Evolutionary conservation across 23 red algal species (phyloP).

Genomic region (Porphyridium purpureum): DNA sequence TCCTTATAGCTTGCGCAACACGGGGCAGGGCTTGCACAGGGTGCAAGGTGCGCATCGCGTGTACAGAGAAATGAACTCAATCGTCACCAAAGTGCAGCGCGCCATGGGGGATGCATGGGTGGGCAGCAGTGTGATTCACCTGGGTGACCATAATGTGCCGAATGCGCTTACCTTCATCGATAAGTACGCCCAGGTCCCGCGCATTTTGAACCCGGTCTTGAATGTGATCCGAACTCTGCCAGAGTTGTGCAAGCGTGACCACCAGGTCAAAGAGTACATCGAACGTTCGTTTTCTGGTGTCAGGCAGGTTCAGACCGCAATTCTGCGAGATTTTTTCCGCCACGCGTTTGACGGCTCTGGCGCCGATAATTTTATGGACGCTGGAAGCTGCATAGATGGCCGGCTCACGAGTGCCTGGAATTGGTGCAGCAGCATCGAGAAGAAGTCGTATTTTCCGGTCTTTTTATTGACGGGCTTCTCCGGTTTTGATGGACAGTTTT

Average conservation of each 20-base stretch:
- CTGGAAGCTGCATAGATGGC: conserved; percentile 65
- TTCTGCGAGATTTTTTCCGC: conserved; percentile 58
- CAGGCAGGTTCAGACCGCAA: conserved; percentile 13
- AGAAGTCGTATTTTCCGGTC: conserved; percentile 37
- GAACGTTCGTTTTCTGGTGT: conserved; percentile 27
- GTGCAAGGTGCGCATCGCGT: conserved; percentile 46
- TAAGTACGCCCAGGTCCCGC: conserved; percentile 59
- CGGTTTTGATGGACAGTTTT: conserved; percentile 25
- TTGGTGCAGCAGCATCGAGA: conserved; percentile 54
- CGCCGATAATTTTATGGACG: conserved; percentile 37
- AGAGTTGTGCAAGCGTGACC: conserved; percentile 6
- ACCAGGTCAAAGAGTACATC: conserved; percentile 24
- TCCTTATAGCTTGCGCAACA: conserved; percentile 45
- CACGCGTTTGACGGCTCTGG: conserved; percentile 74
- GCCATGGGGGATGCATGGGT: conserved; percentile 22
- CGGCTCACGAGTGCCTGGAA: conserved; percentile 54
- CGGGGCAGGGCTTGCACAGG: conserved; percentile 55
- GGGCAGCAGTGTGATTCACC: conserved; percentile 36
- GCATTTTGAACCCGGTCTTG: conserved; percentile 27
- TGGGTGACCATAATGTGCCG: conserved; percentile 57
- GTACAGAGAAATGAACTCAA: conserved; percentile 30
- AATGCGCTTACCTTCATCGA: conserved; percentile 53
- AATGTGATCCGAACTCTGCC: background rate
- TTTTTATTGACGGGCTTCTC: conserved; percentile 58
- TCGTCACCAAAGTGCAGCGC: conserved; percentile 26